A percentile compares a stretch with the other conserved stretches of the same genome.
Conservation (phyloP, 2,329 filamentous ascomycete species). For the Fusarium annulatum region DNA sequence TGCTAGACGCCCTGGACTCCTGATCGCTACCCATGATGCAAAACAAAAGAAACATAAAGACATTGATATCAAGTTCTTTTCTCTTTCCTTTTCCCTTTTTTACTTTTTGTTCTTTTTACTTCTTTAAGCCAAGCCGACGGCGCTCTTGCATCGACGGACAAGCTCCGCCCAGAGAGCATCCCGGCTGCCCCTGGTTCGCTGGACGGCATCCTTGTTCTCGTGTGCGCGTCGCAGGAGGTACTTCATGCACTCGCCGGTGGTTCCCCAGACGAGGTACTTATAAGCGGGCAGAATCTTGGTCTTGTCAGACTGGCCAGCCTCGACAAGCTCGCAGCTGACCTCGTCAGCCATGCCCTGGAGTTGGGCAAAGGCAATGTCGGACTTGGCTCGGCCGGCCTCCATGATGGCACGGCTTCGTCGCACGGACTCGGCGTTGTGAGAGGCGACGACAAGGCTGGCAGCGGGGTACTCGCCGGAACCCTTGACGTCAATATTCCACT, state of each 20-base stretch:
- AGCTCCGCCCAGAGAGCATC: slow-evolving; percentile 73
- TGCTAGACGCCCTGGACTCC: slow-evolving; percentile 44
- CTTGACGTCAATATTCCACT: slow-evolving; percentile 52
- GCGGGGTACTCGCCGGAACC: slow-evolving; percentile 62
- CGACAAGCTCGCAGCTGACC: slow-evolving; percentile 74
- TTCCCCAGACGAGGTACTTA: slow-evolving; percentile 78
- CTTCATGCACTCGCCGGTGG: slow-evolving; percentile 84
- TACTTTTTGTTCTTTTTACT: neutral
- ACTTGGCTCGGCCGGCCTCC: slow-evolving; percentile 56
- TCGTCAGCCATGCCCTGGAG: slow-evolving; percentile 97
- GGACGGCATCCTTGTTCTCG: slow-evolving; percentile 79
- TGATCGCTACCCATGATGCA: slow-evolving; percentile 47
- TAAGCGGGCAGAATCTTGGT: slow-evolving; percentile 66
- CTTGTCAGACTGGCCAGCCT: slow-evolving; percentile 49
- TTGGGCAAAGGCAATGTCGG: slow-evolving; percentile 67
- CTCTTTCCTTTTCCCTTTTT: slow-evolving; percentile 15
- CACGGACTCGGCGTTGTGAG: slow-evolving; percentile 83
- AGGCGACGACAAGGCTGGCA: slow-evolving; percentile 77
- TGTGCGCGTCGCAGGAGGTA: slow-evolving; percentile 73
- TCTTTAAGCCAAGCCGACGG: slow-evolving; percentile 52
- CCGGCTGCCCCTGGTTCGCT: slow-evolving; percentile 69
- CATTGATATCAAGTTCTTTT: slow-evolving; percentile 39
- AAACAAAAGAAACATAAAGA: slow-evolving; percentile 37
- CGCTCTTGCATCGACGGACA: slow-evolving; percentile 62
- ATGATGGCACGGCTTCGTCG: slow-evolving; percentile 64